Evolutionary conservation across 306 rosid species (phyloP).

Genomic region (Prosopis cineraria): DNA sequence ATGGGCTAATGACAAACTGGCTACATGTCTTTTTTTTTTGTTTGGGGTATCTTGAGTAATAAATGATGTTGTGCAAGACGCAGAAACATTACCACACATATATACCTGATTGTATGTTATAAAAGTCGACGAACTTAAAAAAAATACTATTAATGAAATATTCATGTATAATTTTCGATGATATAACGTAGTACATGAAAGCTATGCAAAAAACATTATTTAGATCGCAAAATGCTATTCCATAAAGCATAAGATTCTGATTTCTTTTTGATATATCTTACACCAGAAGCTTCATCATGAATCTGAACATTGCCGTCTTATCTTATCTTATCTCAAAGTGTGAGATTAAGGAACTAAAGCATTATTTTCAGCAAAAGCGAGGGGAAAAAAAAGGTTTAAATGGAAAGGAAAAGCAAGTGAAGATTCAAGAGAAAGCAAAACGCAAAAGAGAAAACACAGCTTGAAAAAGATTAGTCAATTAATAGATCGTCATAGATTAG

Average conservation of each 20-base stretch:
- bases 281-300: neutral
- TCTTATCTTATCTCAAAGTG: neutral
- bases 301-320: neutral
- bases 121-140: neutral
- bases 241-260: too few species aligned
- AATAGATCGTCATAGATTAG: neutral
- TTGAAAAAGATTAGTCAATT: neutral
- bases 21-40: too few species aligned
- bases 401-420: constrained; percentile 35
- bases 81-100: too few species aligned
- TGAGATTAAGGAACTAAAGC: neutral
- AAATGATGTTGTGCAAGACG: too few species aligned
- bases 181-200: neutral
- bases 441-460: neutral
- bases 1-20: too few species aligned
- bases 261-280: neutral
- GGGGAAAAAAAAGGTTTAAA: constrained; percentile 21
- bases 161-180: too few species aligned
- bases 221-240: neutral
- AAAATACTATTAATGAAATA: neutral
- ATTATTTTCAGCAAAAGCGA: constrained; percentile 18
- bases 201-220: neutral
- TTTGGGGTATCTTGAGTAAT: too few species aligned
- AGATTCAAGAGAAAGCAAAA: neutral
- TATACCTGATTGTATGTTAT: too few species aligned